These are phyloP conservation scores for Populus hybrid DNA, from an alignment of 441 rosid species.

Conservation along the genomic window DNA sequence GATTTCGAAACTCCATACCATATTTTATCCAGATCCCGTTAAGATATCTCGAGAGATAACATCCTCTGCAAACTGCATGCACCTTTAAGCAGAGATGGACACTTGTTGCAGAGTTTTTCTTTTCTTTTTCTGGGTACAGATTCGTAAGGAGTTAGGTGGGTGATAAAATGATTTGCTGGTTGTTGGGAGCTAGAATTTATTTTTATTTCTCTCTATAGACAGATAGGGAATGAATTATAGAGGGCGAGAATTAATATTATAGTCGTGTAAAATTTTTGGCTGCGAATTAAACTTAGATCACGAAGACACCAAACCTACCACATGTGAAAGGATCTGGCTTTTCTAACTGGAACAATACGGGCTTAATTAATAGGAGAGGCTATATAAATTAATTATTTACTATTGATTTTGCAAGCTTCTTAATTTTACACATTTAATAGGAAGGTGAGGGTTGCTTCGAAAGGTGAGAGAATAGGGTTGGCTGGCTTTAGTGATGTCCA, in stretches of 20 bases:
- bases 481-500: neutral
- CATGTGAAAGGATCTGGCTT: constrained; percentile 3
- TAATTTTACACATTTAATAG: too few relatives aligned
- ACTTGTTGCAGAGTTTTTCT: neutral
- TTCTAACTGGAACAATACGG: neutral
- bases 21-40: neutral
- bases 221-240: neutral
- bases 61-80: neutral
- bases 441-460: neutral
- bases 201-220: neutral
- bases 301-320: neutral
- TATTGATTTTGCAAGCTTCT: too few relatives aligned
- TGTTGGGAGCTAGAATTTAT: neutral
- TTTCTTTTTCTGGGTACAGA: neutral
- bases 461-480: neutral
- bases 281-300: neutral
- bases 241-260: neutral
- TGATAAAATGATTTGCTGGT: neutral
- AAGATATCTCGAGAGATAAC: neutral
- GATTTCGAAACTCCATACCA: neutral
- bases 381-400: too few relatives aligned
- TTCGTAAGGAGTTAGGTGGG: neutral
- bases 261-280: neutral
- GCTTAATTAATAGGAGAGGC: neutral
- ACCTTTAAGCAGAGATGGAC: neutral